These are phyloP conservation scores for Ormosia emarginata DNA, from an alignment of 306 rosid genomes.

Conservation along the genomic window DNA sequence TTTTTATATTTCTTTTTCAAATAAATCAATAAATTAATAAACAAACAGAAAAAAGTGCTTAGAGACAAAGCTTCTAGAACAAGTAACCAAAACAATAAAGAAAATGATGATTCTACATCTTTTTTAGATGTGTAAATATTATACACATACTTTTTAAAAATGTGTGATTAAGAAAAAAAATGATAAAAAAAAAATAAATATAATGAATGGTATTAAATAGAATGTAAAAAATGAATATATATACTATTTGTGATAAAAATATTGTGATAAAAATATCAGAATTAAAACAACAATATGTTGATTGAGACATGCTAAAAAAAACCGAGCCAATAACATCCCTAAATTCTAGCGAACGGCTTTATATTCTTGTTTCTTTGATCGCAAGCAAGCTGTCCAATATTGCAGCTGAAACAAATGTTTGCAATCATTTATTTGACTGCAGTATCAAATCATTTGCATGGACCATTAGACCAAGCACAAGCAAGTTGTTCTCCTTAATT, in stretches of 20 bases:
- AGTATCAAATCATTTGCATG: slow-evolving; percentile 9
- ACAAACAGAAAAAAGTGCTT: neutral
- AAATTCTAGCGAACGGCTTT: neutral
- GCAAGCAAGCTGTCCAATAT: neutral
- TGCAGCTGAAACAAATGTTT: slow-evolving; percentile 1
- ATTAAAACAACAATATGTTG: neutral
- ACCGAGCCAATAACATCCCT: neutral
- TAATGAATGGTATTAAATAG: too few relatives aligned
- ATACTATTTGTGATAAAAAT: too few relatives aligned
- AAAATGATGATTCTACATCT: too few relatives aligned
- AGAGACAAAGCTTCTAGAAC: neutral
- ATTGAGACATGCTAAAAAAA: neutral
- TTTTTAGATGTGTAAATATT: too few relatives aligned
- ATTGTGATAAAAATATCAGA: too few relatives aligned
- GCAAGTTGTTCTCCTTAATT: neutral
- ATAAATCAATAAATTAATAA: too few relatives aligned
- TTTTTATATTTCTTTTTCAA: too few relatives aligned
- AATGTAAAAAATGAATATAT: too few relatives aligned
- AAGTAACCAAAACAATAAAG: too few relatives aligned
- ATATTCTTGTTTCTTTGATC: neutral
- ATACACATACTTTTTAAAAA: too few relatives aligned
- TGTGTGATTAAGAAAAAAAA: too few relatives aligned
- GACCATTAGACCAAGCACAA: neutral
- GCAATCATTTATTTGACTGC: slow-evolving; percentile 9
- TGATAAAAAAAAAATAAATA: too few relatives aligned